Percentiles rank a stretch among this genome's conserved stretches.
phyloP scores from a whole-genome alignment of 345 rosid genomes.

The Citrus reticulata region DNA sequence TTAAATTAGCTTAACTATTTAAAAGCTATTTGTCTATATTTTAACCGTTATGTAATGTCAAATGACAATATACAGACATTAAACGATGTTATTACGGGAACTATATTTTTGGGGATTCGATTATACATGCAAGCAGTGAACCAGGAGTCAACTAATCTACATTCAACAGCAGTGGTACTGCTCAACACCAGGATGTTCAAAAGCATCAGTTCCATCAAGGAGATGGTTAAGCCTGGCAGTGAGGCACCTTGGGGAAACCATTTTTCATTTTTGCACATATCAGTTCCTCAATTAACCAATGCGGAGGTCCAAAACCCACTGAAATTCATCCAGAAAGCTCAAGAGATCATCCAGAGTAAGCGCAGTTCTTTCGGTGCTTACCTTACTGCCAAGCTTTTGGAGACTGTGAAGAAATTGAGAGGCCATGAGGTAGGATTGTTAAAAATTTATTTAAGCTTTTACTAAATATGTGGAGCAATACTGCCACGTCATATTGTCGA shows the following conservation, averaged over 20 bases:
- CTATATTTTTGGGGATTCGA: conserved; percentile 28
- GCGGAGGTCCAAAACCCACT: conserved; percentile 5
- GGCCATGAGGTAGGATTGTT: too few species aligned
- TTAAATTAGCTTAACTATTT: too few species aligned
- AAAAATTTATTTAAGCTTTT: too few species aligned
- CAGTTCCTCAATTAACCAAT: conserved; percentile 13
- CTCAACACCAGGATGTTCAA: conserved; percentile 30
- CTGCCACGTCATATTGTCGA: too few species aligned
- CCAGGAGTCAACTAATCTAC: background rate
- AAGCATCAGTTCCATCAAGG: conserved; percentile 32
- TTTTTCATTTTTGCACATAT: conserved; percentile 31
- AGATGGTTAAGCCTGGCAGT: conserved; percentile 27
- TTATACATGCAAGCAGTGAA: conserved; percentile 25
- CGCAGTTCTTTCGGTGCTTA: conserved; percentile 18
- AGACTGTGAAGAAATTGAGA: background rate
- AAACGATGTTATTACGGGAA: conserved; percentile 34
- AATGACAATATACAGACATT: conserved; percentile 17
- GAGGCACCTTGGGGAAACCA: conserved; percentile 40
- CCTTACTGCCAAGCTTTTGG: conserved; percentile 20
- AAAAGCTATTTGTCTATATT: too few species aligned
- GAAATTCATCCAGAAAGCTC: conserved; percentile 14
- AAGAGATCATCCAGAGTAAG: conserved; percentile 12
- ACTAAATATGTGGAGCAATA: too few species aligned
- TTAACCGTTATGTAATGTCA: too few species aligned
- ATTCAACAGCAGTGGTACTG: conserved; percentile 30